Conservation (phyloP, 768 basidiomycete species). For the Filobasidium wieringae region DNA sequence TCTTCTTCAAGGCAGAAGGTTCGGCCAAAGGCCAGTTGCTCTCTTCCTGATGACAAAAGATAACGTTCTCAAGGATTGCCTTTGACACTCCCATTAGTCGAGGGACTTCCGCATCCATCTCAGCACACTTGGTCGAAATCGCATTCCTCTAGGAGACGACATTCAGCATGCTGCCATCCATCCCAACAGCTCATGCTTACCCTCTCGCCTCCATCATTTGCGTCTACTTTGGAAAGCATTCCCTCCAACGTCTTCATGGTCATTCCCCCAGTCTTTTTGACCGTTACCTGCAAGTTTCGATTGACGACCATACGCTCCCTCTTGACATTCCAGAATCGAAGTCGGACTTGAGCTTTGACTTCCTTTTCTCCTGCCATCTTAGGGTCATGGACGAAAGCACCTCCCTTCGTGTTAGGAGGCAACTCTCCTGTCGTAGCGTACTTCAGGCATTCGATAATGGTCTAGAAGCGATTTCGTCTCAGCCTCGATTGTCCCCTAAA, state of each 20-base stretch:
- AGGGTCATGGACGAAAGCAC: conserved; percentile 97
- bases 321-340: conserved; percentile 82
- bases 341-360: conserved; percentile 94
- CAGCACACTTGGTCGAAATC: conserved; percentile 95
- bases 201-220: conserved; percentile 57
- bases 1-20: conserved; percentile 84
- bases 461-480: conserved; percentile 39
- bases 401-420: conserved; percentile 91
- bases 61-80: conserved; percentile 96
- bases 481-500: neutral
- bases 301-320: conserved; percentile 80
- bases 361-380: conserved; percentile 99
- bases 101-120: conserved; percentile 90
- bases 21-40: conserved; percentile 96
- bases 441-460: conserved; percentile 97
- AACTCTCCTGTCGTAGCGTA: conserved; percentile 98
- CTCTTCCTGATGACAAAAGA: conserved; percentile 99
- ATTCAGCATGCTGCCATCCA: neutral
- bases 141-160: conserved; percentile 53
- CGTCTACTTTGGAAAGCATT: conserved; percentile 57
- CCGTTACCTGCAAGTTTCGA: conserved; percentile 79
- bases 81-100: conserved; percentile 88
- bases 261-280: conserved; percentile 75
- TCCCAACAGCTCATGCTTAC: conserved; percentile 42
- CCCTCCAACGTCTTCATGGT: conserved; percentile 98